Evolutionary conservation across 2,329 filamentous ascomycete genomes (phyloP), one percentile per base, ranked within the genome.

Genomic region (Lomentospora prolificans): DNA sequence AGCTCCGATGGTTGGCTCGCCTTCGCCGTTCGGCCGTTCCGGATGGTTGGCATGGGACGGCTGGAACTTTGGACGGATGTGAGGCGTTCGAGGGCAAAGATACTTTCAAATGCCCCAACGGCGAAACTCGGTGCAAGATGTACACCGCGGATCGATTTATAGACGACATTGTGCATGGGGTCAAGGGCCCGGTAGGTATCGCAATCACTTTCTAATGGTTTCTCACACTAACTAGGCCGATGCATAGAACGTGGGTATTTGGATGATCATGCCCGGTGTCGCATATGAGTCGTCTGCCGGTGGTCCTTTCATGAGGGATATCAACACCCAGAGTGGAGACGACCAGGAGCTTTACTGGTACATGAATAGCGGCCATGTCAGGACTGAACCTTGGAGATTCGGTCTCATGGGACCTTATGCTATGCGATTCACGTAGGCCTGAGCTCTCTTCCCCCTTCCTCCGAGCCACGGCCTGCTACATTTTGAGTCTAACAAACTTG

Each of bases 111-210:
- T 80, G 44, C 22, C 44, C 87, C 41, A 68, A 72, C 59, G 79
- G 81, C 22, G 71, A 87, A 65, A 87, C 84, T 0, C 78, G 84
- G 39, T 82, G 79, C 67, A 87, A 87, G 66, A 87, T 87, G 71
- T 87, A 84, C 69, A 84, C 81, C 1, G 82, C 79, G 57, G 73
- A 84, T 59, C 76, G 83, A n/a, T 86, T 85, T 67, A 86, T 87
- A 63, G 84, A 87, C 64, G 82, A 85, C 61, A 71, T 79, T 48
- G 75, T 78, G 24, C 82, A 85, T 64, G 86, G 84, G 65, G 79
- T 84, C 31, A 76, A 75, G 57, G 77, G 78, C 24, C 44, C 44
- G 44, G 44, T 48, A 9, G 12, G 44, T 48, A 48, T 41, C 3
- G 36, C n/a, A n/a, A n/a, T n/a, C n/a, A n/a, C n/a, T 33, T 33